Evolutionary conservation across 495 filamentous ascomycete species (phyloP).

Genomic region (Trichoderma orchidacearum): DNA sequence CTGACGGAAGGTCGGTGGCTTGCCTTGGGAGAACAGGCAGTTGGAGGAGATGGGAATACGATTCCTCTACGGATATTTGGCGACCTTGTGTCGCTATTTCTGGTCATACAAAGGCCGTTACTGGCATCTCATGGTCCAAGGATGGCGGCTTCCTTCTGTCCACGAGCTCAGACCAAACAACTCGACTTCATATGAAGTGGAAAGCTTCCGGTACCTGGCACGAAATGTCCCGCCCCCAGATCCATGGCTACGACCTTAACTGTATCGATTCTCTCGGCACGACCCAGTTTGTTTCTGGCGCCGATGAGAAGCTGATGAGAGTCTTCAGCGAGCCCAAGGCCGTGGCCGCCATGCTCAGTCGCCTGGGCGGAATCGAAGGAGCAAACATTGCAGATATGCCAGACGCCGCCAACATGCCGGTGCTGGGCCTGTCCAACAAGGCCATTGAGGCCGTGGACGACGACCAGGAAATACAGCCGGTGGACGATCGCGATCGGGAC

Average conservation of each 20-base stretch:
- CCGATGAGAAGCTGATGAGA: conserved; percentile 91
- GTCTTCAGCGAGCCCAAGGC: conserved; percentile 87
- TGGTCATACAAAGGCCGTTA: conserved; percentile 70
- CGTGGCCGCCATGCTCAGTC: conserved; percentile 58
- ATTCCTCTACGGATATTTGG: conserved; percentile 47
- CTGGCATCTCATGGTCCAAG: conserved; percentile 71
- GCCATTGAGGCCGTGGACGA: conserved; percentile 52
- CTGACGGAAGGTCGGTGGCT: conserved; percentile 55
- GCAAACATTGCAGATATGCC: conserved; percentile 40
- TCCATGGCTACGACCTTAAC: conserved; percentile 97
- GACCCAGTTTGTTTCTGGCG: conserved; percentile 79
- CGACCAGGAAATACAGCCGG: conserved; percentile 25
- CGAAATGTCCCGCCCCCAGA: conserved; percentile 89
- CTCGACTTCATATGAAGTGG: conserved; percentile 86
- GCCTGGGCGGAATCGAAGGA: conserved; percentile 46
- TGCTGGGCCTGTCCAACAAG: conserved; percentile 94
- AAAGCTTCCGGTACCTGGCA: conserved; percentile 56
- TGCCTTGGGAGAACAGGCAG: conserved; percentile 84
- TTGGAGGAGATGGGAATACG: conserved; percentile 69
- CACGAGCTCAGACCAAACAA: conserved; percentile 86
- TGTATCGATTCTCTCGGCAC: conserved; percentile 65
- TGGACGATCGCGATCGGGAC: conserved; percentile 23
- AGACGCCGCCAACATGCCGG: conserved; percentile 85
- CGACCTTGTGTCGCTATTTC: conserved; percentile 60
- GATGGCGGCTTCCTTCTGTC: conserved; percentile 77